Evolutionary conservation across 768 basidiomycete genomes (phyloP), one percentile per base, ranked within the genome.

Genomic region (Agaricus blazei): DNA sequence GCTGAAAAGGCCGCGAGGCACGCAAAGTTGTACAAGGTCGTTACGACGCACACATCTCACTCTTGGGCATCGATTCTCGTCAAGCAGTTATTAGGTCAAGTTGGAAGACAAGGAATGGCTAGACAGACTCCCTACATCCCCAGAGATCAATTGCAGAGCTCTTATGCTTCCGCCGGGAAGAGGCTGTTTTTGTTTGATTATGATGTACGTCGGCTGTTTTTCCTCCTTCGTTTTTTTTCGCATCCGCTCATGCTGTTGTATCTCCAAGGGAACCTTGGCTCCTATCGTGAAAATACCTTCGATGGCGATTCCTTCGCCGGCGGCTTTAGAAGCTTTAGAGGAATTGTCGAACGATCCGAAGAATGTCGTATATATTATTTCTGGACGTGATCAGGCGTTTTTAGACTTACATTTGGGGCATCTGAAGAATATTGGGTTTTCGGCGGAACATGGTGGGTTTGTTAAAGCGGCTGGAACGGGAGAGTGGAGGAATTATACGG

Each of bases 321-420:
- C 78, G 19, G 87, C 95, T 3, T 80, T 95, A 42, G 73, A 77
- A 50, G 90, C 90, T 0, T 85, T 99, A 56, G 70, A 80, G 51
- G 75, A 75, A 56, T 80, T 99, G 36, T 73, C 87, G 1, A 72
- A 75, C 14, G 95, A 98, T 68, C 91, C 95, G 24, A 77, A 77
- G 64, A 99, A 99, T 70, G 61, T 97, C 42, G 94, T 98, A 52
- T 98, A 93, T 74, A 93, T 99, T 70, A 97, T 99, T 68, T 97
- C 94, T 0, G 96, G 96, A 1, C 91, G 96, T 28, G 96, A 98
- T 67, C 86, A 87, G 49, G 88, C 73, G 50, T 99, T 99, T 81
- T 76, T 99, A 14, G 90, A 93, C 65, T 80, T 88, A 63, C 93
- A 98, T 65, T 80, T 98, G 23, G 96, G 95, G 1, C 87, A 93